Percentiles rank a stretch among this genome's conserved stretches.
These are phyloP conservation scores for Hypomyces rosellus DNA, from an alignment of 2,329 filamentous ascomycete species.

Conservation along the genomic window DNA sequence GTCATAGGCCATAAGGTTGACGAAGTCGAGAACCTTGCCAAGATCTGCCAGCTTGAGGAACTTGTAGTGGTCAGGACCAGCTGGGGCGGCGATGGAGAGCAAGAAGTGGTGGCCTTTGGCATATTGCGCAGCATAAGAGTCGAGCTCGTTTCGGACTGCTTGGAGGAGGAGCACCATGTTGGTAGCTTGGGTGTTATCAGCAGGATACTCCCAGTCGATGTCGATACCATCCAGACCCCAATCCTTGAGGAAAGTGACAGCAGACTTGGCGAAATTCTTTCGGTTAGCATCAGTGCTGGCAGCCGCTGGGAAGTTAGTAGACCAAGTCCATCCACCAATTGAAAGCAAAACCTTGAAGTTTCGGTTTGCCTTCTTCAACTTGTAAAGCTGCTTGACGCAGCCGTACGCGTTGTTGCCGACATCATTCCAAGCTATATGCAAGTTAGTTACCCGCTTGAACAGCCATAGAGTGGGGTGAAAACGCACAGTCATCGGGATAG, in stretches of 20 bases:
- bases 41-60: constrained; percentile 42
- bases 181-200: constrained; percentile 31
- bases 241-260: constrained; percentile 65
- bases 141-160: constrained; percentile 40
- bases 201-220: constrained; percentile 34
- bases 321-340: constrained; percentile 84
- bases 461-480: not conserved
- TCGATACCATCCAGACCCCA: constrained; percentile 55
- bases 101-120: constrained; percentile 45
- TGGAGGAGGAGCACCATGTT: constrained; percentile 41
- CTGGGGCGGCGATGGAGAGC: constrained; percentile 47
- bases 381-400: constrained; percentile 70
- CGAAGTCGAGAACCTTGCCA: constrained; percentile 45
- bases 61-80: constrained; percentile 43
- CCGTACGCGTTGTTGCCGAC: constrained; percentile 69
- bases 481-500: constrained; percentile 58
- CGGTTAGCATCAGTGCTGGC: constrained; percentile 58
- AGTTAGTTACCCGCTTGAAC: not conserved
- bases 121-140: constrained; percentile 39
- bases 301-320: constrained; percentile 63
- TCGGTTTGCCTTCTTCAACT: constrained; percentile 71
- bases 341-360: constrained; percentile 71
- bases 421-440: constrained; percentile 49
- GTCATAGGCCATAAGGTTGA: constrained; percentile 73
- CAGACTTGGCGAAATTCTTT: constrained; percentile 59